Percentiles rank a stretch among this genome's conserved stretches.
Evolutionary conservation across 1,284 basidiomycete genomes (phyloP).

Genomic region (Inonotus obliquus): DNA sequence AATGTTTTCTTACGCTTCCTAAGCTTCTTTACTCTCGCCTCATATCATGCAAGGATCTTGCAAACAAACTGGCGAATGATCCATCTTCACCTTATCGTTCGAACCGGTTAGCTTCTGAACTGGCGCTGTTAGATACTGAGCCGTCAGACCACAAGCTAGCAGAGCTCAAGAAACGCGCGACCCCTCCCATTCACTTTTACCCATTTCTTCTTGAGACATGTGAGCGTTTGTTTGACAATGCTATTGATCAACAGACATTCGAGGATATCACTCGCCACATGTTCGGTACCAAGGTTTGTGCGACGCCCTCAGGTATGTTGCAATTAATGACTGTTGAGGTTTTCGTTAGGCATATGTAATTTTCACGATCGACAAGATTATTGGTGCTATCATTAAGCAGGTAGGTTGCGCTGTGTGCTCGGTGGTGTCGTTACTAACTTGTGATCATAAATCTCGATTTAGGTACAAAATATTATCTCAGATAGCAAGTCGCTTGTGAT

Average conservation of each 20-base stretch:
- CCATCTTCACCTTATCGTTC: conserved; percentile 24
- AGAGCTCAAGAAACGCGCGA: conserved; percentile 25
- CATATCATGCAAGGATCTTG: conserved; percentile 68
- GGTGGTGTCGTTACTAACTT: background rate
- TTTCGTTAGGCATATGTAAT: conserved; percentile 67
- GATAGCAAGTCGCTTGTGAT: conserved; percentile 86
- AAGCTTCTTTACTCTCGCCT: conserved; percentile 89
- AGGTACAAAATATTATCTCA: conserved; percentile 75
- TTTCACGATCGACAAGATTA: conserved; percentile 92
- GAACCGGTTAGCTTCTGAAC: conserved; percentile 31
- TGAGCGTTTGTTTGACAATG: conserved; percentile 89
- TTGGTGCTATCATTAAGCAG: conserved; percentile 86
- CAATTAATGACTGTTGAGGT: background rate
- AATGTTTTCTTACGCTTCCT: background rate
- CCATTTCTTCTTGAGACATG: conserved; percentile 81
- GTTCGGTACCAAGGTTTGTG: conserved; percentile 76
- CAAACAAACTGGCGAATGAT: conserved; percentile 43
- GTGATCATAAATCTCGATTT: conserved; percentile 8
- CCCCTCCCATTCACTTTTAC: conserved; percentile 65
- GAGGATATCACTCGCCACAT: conserved; percentile 90
- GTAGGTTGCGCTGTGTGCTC: conserved; percentile 35
- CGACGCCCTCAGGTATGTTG: background rate
- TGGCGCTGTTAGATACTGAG: conserved; percentile 28
- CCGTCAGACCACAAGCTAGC: conserved; percentile 22
- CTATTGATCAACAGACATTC: conserved; percentile 81